phyloP scores from a whole-genome alignment of 495 filamentous ascomycete species.

The Xylona heveae region DNA sequence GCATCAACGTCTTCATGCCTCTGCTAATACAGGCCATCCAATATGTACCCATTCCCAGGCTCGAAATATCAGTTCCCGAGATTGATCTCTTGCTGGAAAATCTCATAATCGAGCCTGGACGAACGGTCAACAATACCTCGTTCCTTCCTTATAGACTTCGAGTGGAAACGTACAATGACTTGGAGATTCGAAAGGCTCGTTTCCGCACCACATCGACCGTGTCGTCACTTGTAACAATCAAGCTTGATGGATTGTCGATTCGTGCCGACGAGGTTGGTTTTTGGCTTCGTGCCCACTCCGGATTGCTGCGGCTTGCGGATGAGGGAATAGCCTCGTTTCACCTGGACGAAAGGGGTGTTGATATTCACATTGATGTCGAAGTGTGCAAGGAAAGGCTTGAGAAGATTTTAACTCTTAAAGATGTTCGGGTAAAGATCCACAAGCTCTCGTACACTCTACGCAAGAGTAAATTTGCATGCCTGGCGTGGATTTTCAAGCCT shows the following conservation, averaged over 20 bases:
- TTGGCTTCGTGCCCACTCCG: slow-evolving; percentile 45
- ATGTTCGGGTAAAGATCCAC: slow-evolving; percentile 62
- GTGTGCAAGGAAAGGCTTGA: slow-evolving; percentile 53
- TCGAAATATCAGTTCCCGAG: slow-evolving; percentile 65
- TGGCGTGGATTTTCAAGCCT: slow-evolving; percentile 72
- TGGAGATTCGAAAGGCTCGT: slow-evolving; percentile 64
- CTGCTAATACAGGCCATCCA: slow-evolving; percentile 54
- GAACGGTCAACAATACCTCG: slow-evolving; percentile 62
- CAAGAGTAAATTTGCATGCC: slow-evolving; percentile 49
- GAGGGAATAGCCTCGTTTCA: slow-evolving; percentile 69
- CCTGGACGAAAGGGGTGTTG: slow-evolving; percentile 69
- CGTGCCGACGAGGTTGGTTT: slow-evolving; percentile 75
- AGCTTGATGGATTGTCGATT: slow-evolving; percentile 57
- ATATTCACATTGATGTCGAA: slow-evolving; percentile 67
- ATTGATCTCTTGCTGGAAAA: slow-evolving; percentile 79
- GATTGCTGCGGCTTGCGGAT: slow-evolving; percentile 44
- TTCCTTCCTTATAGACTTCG: slow-evolving; percentile 75
- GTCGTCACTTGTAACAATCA: slow-evolving; percentile 51
- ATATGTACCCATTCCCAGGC: slow-evolving; percentile 69
- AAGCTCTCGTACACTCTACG: slow-evolving; percentile 62
- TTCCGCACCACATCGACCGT: slow-evolving; percentile 43
- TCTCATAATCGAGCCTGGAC: slow-evolving; percentile 72
- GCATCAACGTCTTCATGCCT: slow-evolving; percentile 59
- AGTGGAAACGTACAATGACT: slow-evolving; percentile 62
- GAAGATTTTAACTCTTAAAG: slow-evolving; percentile 55